These are phyloP conservation scores for Daldinia decipiens DNA, from an alignment of 495 filamentous ascomycete species.

Conservation along the genomic window DNA sequence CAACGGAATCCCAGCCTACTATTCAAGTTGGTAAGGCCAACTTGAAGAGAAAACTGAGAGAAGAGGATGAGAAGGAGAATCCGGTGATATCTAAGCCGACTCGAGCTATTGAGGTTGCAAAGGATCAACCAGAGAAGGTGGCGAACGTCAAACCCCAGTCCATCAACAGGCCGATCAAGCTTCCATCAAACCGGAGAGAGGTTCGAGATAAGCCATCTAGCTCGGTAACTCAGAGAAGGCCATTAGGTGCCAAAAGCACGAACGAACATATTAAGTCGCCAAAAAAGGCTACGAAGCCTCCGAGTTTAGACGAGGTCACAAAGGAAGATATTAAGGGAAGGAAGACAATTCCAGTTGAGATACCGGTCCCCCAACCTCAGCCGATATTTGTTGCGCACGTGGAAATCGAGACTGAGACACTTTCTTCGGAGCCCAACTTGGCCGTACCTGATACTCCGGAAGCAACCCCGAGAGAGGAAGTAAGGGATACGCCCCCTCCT, in stretches of 20 bases:
- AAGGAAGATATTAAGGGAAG: constrained; percentile 33
- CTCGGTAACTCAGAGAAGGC: constrained; percentile 47
- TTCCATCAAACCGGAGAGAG: constrained; percentile 42
- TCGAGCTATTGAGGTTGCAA: constrained; percentile 7
- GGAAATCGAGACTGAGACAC: constrained; percentile 49
- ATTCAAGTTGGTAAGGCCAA: constrained; percentile 39
- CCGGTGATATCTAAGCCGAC: constrained; percentile 14
- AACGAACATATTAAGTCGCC: constrained; percentile 59
- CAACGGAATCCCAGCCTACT: constrained; percentile 13
- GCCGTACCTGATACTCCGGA: constrained; percentile 53
- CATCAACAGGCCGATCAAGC: constrained; percentile 46
- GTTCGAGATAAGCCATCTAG: constrained; percentile 41
- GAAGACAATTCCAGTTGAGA: constrained; percentile 35
- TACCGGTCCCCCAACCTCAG: constrained; percentile 35
- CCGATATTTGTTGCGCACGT: constrained; percentile 31
- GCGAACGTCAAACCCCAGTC: constrained; percentile 29
- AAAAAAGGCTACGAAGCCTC: constrained; percentile 49
- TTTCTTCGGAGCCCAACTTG: constrained; percentile 44
- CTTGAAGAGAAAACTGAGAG: constrained; percentile 47
- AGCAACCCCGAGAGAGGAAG: constrained; percentile 43
- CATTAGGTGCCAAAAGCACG: constrained; percentile 57
- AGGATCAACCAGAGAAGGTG: constrained; percentile 36
- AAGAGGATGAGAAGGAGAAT: constrained; percentile 53
- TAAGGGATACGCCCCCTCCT: constrained; percentile 66
- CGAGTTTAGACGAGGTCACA: constrained; percentile 35